These are phyloP conservation scores for Epichloe typhina DNA, from an alignment of 2,329 filamentous ascomycete species.

Conservation along the genomic window DNA sequence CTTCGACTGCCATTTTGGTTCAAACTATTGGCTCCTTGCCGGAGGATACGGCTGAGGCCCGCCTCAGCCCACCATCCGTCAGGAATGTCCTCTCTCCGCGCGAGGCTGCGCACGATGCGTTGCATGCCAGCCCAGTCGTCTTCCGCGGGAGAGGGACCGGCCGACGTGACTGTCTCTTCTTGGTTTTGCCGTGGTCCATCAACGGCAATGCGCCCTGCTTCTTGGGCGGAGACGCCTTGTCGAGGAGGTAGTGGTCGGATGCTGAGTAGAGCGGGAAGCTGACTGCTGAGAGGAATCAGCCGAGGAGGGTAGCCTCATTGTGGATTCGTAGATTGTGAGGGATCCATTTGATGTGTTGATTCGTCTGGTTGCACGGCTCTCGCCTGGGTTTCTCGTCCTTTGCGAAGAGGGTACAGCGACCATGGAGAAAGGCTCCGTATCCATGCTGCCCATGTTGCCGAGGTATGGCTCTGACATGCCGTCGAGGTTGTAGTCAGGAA, in stretches of 20 bases:
- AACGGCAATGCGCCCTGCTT: background rate
- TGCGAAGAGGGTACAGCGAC: background rate
- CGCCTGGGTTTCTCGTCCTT: background rate
- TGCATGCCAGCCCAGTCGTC: constrained; percentile 49
- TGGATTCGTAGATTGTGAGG: constrained; percentile 5
- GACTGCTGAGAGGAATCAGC: background rate
- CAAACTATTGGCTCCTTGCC: constrained; percentile 12
- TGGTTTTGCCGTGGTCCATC: background rate
- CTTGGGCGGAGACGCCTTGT: background rate
- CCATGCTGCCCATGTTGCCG: background rate
- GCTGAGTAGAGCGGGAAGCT: background rate
- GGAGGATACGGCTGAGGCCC: constrained; percentile 48
- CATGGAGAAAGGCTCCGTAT: background rate
- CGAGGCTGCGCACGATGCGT: constrained; percentile 56
- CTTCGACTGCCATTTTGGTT: background rate
- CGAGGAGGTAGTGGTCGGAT: background rate
- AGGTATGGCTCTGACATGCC: constrained; percentile 5
- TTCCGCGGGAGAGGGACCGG: constrained; percentile 14
- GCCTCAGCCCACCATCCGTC: constrained; percentile 71
- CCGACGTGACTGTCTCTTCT: background rate
- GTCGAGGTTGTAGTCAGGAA: constrained; percentile 10
- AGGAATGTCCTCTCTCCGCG: constrained; percentile 60
- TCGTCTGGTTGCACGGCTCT: background rate
- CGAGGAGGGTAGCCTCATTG: background rate
- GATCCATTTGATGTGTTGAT: constrained; percentile 1